phyloP scores from a whole-genome alignment of 108 stramenopile species.

The Seminavis robusta region DNA sequence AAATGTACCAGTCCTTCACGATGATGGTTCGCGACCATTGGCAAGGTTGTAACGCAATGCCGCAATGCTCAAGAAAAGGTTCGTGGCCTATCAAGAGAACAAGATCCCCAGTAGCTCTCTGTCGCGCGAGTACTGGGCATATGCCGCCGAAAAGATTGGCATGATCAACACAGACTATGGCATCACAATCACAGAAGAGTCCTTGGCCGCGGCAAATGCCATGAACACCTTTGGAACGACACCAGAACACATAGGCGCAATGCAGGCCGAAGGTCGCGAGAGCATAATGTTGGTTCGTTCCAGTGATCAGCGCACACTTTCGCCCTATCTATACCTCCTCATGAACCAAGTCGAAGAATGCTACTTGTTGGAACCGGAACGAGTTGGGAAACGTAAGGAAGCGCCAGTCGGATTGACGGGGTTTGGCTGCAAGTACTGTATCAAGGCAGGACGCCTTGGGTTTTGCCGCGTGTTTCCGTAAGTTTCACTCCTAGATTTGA shows the following conservation, averaged over 20 bases:
- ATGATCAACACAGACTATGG: slow-evolving; percentile 32
- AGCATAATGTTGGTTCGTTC: slow-evolving; percentile 21
- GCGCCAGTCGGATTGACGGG: slow-evolving; percentile 32
- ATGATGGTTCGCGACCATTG: slow-evolving; percentile 56
- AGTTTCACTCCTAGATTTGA: too few relatives aligned
- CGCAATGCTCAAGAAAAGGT: too few relatives aligned
- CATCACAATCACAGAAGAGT: too few relatives aligned
- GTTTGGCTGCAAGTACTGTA: slow-evolving; percentile 38
- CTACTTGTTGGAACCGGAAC: slow-evolving; percentile 17
- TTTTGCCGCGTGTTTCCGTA: slow-evolving; percentile 39
- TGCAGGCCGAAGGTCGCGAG: too few relatives aligned
- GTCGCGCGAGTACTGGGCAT: slow-evolving; percentile 39
- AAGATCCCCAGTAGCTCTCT: too few relatives aligned
- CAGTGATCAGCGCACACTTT: slow-evolving; percentile 11
- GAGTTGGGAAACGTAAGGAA: slow-evolving; percentile 25
- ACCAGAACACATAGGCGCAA: too few relatives aligned
- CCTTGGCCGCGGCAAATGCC: too few relatives aligned
- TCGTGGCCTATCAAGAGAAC: too few relatives aligned
- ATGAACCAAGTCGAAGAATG: slow-evolving; percentile 27
- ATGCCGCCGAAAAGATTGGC: slow-evolving; percentile 38
- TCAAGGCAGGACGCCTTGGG: slow-evolving; percentile 10
- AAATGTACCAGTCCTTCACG: slow-evolving; percentile 44
- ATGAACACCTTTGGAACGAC: too few relatives aligned
- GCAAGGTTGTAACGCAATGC: too few relatives aligned
- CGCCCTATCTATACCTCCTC: slow-evolving; percentile 28